Evolutionary conservation across 1,284 basidiomycete species (phyloP).

Genomic region (Trametes pubescens): DNA sequence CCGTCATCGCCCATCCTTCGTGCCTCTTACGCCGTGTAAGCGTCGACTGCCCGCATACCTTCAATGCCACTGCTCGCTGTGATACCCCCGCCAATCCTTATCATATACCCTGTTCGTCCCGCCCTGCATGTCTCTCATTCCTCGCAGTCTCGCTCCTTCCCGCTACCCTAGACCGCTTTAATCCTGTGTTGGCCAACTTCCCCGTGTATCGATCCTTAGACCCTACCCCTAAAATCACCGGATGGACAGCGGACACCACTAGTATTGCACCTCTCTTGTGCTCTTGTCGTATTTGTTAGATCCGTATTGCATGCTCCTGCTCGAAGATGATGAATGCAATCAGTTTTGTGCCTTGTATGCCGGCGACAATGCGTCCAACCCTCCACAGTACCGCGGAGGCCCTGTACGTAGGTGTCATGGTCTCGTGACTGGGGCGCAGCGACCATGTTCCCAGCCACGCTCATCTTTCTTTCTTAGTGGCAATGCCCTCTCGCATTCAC

Average conservation of each 20-base stretch:
- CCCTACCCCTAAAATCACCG: neutral
- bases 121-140: neutral
- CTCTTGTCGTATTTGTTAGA: conserved; percentile 5
- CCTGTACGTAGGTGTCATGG: neutral
- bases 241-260: conserved; percentile 17
- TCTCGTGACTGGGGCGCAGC: no score
- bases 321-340: conserved; percentile 4
- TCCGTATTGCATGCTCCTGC: conserved; percentile 12
- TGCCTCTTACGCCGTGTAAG: conserved; percentile 28
- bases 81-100: conserved; percentile 3
- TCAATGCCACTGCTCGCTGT: conserved; percentile 7
- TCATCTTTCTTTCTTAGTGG: no score
- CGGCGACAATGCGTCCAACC: neutral
- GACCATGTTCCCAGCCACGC: no score
- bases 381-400: neutral
- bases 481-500: no score
- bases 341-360: conserved; percentile 6
- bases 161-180: conserved; percentile 2
- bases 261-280: conserved; percentile 11
- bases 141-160: neutral
- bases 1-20: conserved; percentile 34
- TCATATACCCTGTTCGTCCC: conserved; percentile 11
- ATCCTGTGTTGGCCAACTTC: neutral
- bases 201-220: neutral
- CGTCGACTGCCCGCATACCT: neutral